Base-by-base conservation (phyloP, 1,284 basidiomycete genomes). In the Trichosporon ovoides region DNA sequence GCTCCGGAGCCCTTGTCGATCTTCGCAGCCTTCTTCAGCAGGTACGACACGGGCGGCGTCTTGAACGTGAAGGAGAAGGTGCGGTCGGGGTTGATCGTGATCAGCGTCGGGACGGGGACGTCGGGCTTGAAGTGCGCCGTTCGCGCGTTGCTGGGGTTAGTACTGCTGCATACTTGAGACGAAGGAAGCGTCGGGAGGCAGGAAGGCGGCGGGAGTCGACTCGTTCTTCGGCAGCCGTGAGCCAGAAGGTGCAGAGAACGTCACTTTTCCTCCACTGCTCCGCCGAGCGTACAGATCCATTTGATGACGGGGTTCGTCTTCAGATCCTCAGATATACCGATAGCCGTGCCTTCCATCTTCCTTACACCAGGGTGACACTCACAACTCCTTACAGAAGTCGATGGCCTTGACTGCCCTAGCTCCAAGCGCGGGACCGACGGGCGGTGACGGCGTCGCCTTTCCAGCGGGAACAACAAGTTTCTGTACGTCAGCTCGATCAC, bases 361-460 rank as follows among this genome's bases (percentile, higher is more conserved):
- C 65, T 68, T n/a, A n/a, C n/a, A n/a, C n/a, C n/a, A n/a, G n/a
- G 55, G 64, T n/a, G n/a, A 5, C 12, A 73, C 72, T 65, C 58
- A 76, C 77, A 77, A 96, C 75, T 95, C 92, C 77, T 98, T 98
- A 81, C 93, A 96, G 76, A 98, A 99, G 80, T 99, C 96, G 87
- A 98, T 98, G 18, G 94, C 95, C 80, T 98, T 98, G 66, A 99
- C 93, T 70, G 96, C 96, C 73, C 92, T 87, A 65, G 96, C 94
- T 81, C 96, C 96, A 54, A 98, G 85, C 19, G 94, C 94, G 55
- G 96, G 95, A 68, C 95, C 96, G 54, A 98, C 89, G 18, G 95
- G 95, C 50, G 95, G 95, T 56, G 92, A 91, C 19, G 95, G 94
- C 22, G 92, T 87, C 35, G 95, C 95, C 76, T 97, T 97, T 40